Conservation (phyloP, 129 eudicot species). For the Centaurea solstitialis region DNA sequence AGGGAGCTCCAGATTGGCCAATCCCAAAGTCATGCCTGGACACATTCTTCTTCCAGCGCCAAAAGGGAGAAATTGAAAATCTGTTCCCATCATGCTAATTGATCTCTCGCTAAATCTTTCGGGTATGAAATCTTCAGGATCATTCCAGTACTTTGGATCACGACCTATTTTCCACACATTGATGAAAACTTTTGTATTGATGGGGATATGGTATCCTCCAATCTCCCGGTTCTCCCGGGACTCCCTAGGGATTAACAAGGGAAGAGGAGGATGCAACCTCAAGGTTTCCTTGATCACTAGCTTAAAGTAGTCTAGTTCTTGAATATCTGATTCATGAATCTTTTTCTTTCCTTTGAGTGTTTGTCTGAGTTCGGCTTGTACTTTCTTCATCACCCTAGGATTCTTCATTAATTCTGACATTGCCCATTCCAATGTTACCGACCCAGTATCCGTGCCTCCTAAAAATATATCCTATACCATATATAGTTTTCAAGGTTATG, state of each 20-base stretch:
- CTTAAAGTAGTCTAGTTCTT: slow-evolving; percentile 18
- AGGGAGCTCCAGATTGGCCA: slow-evolving; percentile 20
- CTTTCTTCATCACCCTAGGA: slow-evolving; percentile 19
- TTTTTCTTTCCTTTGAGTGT: slow-evolving; percentile 3
- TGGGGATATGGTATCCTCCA: slow-evolving; percentile 27
- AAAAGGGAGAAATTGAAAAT: slow-evolving; percentile 20
- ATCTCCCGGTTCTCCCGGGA: slow-evolving; percentile 17
- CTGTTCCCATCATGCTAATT: slow-evolving; percentile 5
- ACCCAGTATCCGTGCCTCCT: slow-evolving; percentile 23
- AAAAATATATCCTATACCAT: slow-evolving; percentile 8
- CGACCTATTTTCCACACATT: slow-evolving; percentile 33
- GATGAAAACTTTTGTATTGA: slow-evolving; percentile 22
- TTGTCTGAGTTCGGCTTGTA: slow-evolving; percentile 29
- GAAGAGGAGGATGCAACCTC: slow-evolving; percentile 27
- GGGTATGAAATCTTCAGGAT: slow-evolving; percentile 20
- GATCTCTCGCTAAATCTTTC: slow-evolving; percentile 24
- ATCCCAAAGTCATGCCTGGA: slow-evolving; percentile 6
- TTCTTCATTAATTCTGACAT: slow-evolving; percentile 26
- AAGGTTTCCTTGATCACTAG: slow-evolving; percentile 29
- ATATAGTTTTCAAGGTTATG: background rate
- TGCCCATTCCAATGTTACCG: slow-evolving; percentile 24
- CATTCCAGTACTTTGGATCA: slow-evolving; percentile 28
- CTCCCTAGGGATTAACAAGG: slow-evolving; percentile 31
- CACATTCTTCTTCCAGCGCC: slow-evolving; percentile 32
- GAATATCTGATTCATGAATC: slow-evolving; percentile 14